Evolutionary conservation across 805 yeast genomes (phyloP).

Genomic region (Candida taoyuanica): DNA sequence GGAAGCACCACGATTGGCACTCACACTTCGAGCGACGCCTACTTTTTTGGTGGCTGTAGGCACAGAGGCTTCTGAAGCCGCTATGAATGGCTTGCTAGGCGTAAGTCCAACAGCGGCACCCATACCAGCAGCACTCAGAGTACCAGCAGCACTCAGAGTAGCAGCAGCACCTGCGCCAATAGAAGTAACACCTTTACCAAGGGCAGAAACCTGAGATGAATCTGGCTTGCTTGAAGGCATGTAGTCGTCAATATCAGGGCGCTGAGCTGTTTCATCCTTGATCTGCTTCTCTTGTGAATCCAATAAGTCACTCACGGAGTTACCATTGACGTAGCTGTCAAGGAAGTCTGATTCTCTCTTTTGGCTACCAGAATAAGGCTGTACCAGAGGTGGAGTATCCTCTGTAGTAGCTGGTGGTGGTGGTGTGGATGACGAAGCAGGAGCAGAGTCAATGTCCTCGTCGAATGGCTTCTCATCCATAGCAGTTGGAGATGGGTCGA

Average conservation of each 20-base stretch:
- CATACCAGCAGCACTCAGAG: conserved; percentile 2
- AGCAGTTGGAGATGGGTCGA: conserved; percentile 1
- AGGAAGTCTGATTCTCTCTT: conserved; percentile 27
- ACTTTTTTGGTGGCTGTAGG: too few species aligned
- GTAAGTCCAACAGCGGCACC: background rate
- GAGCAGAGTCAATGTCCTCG: conserved; percentile 1
- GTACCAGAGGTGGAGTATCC: background rate
- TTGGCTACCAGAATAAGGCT: conserved; percentile 4
- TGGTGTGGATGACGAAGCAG: background rate
- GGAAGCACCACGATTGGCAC: conserved; percentile 1
- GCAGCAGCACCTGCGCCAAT: conserved; percentile 12
- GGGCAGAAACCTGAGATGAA: background rate
- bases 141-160: conserved; percentile 3
- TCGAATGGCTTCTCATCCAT: background rate
- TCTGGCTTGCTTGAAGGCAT: background rate
- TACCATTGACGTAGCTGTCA: conserved; percentile 24
- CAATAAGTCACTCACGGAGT: conserved; percentile 15
- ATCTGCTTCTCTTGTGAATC: conserved; percentile 1
- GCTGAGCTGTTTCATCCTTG: background rate
- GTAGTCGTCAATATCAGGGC: background rate
- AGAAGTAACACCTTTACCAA: conserved; percentile 10
- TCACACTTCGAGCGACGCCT: conserved; percentile 9
- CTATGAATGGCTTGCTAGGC: conserved; percentile 3
- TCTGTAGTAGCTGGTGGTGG: conserved; percentile 13
- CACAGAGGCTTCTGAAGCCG: too few species aligned